These are phyloP conservation scores for Cyberlindnera mycetangii DNA, from an alignment of 805 yeast species.

Conservation along the genomic window DNA sequence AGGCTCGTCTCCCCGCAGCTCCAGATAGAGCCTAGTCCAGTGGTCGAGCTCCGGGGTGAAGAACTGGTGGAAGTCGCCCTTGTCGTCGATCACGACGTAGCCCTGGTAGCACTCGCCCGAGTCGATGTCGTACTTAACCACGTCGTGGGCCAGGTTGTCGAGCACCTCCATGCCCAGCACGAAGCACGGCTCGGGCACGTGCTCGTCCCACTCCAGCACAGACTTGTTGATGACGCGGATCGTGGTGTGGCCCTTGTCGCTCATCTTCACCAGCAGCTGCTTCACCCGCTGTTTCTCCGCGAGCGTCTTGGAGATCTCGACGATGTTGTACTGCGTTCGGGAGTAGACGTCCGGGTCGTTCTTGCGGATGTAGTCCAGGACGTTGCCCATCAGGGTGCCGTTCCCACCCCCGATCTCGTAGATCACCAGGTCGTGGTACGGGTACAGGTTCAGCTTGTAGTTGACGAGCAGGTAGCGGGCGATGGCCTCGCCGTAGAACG, in stretches of 20 bases:
- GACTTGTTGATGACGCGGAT: constrained; percentile 70
- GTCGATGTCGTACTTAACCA: constrained; percentile 66
- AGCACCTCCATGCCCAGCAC: constrained; percentile 80
- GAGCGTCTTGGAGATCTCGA: constrained; percentile 24
- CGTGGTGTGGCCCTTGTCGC: constrained; percentile 44
- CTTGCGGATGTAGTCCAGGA: constrained; percentile 58
- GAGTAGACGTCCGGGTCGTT: constrained; percentile 72
- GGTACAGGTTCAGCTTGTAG: constrained; percentile 64
- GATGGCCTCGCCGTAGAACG: constrained; percentile 80
- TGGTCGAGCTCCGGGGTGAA: constrained; percentile 60
- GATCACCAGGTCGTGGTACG: constrained; percentile 67
- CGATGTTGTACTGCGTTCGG: constrained; percentile 50
- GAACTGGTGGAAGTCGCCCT: constrained; percentile 74
- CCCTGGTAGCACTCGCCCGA: constrained; percentile 75
- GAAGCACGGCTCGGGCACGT: constrained; percentile 64
- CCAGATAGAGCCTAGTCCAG: constrained; percentile 53
- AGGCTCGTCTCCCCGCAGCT: constrained; percentile 31
- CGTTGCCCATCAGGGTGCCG: constrained; percentile 78
- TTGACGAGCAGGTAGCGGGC: constrained; percentile 76
- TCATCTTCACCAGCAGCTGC: constrained; percentile 13
- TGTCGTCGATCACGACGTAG: constrained; percentile 65
- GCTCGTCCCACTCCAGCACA: constrained; percentile 67
- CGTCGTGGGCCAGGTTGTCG: constrained; percentile 82
- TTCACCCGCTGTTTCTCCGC: constrained; percentile 29
- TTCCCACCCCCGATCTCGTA: constrained; percentile 92